Evolutionary conservation across 495 filamentous ascomycete species (phyloP).

Genomic region (Daldinia loculata): DNA sequence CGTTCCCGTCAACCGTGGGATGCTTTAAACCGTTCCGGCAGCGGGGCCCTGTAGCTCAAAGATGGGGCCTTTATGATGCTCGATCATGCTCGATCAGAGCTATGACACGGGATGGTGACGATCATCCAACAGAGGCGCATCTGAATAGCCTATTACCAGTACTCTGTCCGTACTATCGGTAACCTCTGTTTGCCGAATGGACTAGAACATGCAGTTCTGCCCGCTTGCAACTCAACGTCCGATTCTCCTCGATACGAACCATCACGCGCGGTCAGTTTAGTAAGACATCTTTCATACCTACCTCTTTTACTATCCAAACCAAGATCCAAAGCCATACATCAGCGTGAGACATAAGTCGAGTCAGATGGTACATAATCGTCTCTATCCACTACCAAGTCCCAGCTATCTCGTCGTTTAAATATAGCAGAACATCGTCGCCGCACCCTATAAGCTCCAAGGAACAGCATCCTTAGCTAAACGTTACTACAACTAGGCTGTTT

Average conservation of each 20-base stretch:
- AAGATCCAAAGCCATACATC: not conserved
- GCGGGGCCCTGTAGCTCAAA: constrained; percentile 16
- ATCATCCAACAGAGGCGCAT: constrained; percentile 37
- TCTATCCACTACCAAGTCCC: not conserved
- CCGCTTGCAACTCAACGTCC: constrained; percentile 22
- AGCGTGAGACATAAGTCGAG: constrained; percentile 16
- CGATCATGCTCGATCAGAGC: constrained; percentile 46
- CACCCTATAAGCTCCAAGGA: not conserved
- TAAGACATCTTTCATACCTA: constrained; percentile 15
- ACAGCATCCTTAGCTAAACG: not conserved
- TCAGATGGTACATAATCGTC: constrained; percentile 6
- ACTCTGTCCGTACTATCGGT: not conserved
- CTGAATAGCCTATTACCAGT: constrained; percentile 1
- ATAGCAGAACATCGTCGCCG: not conserved
- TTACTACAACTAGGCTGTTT: not conserved
- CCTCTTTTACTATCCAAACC: not conserved
- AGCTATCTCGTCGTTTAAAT: constrained; percentile 1
- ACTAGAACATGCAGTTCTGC: constrained; percentile 19
- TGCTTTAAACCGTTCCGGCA: constrained; percentile 30
- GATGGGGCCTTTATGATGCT: constrained; percentile 26
- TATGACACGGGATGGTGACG: constrained; percentile 19
- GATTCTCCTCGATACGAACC: constrained; percentile 31
- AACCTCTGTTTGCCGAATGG: no score
- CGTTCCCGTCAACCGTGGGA: not conserved
- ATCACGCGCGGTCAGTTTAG: constrained; percentile 13